Conservation (phyloP, 2,329 filamentous ascomycete genomes). For the Xylariomycetidae sp. region DNA sequence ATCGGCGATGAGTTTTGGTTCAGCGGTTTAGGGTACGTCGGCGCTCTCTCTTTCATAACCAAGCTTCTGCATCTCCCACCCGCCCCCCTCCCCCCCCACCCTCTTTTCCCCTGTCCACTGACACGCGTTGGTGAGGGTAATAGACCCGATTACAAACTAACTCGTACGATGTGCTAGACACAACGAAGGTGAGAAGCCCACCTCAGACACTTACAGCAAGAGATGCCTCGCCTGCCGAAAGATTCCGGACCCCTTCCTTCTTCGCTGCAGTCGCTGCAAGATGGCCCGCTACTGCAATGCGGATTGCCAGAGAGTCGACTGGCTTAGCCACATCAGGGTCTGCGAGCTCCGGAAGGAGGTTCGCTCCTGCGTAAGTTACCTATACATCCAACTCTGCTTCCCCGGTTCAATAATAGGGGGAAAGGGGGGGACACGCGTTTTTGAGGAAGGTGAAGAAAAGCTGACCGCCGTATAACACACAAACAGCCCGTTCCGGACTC, state of each 20-base stretch:
- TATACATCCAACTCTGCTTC: background rate
- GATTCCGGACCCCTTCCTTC: conserved; percentile 5
- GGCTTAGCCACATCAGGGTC: conserved; percentile 9
- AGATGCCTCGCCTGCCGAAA: conserved; percentile 12
- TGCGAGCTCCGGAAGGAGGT: conserved; percentile 5
- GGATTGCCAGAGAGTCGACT: conserved; percentile 12
- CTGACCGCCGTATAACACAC: too few species aligned
- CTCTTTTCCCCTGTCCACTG: background rate
- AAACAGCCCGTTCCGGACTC: too few species aligned
- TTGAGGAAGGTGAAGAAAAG: too few species aligned
- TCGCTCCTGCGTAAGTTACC: conserved; percentile 14
- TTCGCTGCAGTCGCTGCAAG: conserved; percentile 11
- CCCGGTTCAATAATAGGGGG: too few species aligned
- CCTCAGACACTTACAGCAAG: conserved; percentile 10
- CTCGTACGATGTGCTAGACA: too few species aligned
- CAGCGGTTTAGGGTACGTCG: conserved; percentile 19
- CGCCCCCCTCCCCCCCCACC: background rate
- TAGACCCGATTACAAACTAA: too few species aligned
- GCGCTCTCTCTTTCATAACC: too few species aligned
- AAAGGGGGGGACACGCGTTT: too few species aligned
- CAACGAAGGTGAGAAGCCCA: conserved; percentile 13
- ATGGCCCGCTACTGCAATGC: conserved; percentile 15
- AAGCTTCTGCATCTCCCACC: too few species aligned
- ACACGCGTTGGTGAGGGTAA: too few species aligned
- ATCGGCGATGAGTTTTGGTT: conserved; percentile 16